phyloP scores from a whole-genome alignment of 2,329 filamentous ascomycete genomes.

The Sphaerulina vaccinii region DNA sequence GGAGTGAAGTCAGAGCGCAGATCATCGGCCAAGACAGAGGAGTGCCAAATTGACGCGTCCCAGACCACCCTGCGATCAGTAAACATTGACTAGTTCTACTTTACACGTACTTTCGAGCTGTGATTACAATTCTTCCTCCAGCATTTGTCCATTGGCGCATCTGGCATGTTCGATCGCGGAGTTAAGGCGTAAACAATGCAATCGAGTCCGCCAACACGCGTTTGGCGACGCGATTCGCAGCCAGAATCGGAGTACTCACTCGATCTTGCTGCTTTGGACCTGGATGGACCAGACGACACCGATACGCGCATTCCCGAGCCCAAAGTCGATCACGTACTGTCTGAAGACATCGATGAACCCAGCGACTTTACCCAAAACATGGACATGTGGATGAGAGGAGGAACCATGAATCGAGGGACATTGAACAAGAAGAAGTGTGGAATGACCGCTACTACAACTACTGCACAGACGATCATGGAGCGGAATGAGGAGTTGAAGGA shows the following conservation, averaged over 20 bases:
- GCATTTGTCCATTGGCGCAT: not conserved
- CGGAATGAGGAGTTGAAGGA: constrained; percentile 6
- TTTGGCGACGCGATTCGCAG: constrained; percentile 28
- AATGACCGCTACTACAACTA: not conserved
- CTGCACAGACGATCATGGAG: constrained; percentile 10
- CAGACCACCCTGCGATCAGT: no score
- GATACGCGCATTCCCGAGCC: constrained; percentile 30
- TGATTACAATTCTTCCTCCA: constrained; percentile 7
- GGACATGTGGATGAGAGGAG: constrained; percentile 32
- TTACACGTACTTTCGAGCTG: no score
- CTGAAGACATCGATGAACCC: constrained; percentile 41
- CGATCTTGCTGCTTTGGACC: constrained; percentile 35
- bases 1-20: not conserved
- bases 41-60: not conserved
- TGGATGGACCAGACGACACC: constrained; percentile 25
- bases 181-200: constrained; percentile 26
- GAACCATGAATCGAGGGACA: constrained; percentile 1
- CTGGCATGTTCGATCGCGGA: constrained; percentile 5
- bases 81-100: not conserved
- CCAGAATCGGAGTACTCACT: constrained; percentile 35
- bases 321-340: constrained; percentile 32
- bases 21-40: no score
- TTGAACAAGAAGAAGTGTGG: constrained; percentile 5
- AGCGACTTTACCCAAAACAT: constrained; percentile 41
- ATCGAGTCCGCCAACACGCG: constrained; percentile 33